Base-by-base conservation (phyloP, 805 yeast species). In the Pichia pseudocactophila region DNA sequence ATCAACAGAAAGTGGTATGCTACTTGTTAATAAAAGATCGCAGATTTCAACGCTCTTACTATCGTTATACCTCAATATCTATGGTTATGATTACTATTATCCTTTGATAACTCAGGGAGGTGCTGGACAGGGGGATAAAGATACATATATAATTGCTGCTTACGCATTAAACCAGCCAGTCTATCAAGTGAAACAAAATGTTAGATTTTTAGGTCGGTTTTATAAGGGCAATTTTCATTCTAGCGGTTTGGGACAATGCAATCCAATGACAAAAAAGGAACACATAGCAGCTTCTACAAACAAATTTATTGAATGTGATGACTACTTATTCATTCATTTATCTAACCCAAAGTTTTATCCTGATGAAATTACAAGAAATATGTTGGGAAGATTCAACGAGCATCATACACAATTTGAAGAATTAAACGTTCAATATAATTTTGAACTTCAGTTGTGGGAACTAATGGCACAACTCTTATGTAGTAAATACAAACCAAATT, bases 71-170 rank as follows among this genome's bases (percentile, higher is more conserved):
- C 80, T 82, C 55, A 82, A 82, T 52, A 61, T 78, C 2, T 65
- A 64, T 57, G 88, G 89, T 0, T 84, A 84, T 1, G 58, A 68
- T 10, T 76, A 69, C 59, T 82, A 78, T 57, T 82, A 81, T 52
- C 80, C 79, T 7, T 58, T 82, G 45, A 60, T 82, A 45, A 73
- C 85, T 0, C 89, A 80, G 56, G 85, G 85, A 13, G 68, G 78
- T 15, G 78, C 85, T 3, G 89, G 89, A 30, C 83, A 81, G 63
- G 89, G 89, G 42, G 89, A 82, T 54, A 82, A 82, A 57, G 89
- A 82, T 55, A 80, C 89, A 0, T 81, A 78, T 47, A 70, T 78
- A 20, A 78, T 82, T 9, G 88, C 85, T 2, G 86, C 88, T 0
- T 68, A 66, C 47, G 77, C 59, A 3, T 36, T 55, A 4, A 31